Evolutionary conservation across 768 basidiomycete genomes (phyloP), one percentile per base, ranked within the genome.

Genomic region (Mycena alexandri): DNA sequence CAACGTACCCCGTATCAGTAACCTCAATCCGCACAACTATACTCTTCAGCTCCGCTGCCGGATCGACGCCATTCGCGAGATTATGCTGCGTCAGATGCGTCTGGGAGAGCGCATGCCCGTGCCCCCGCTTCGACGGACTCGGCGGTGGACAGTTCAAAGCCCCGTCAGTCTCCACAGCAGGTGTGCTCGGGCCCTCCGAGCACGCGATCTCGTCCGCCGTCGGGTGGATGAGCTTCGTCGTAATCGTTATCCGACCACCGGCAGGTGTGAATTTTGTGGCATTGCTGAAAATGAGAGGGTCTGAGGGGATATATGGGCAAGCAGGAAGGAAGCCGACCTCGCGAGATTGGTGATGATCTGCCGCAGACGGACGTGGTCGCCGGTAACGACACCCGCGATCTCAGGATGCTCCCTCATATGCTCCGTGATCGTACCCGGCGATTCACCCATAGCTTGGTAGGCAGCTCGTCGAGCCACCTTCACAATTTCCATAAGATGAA

Each of bases 11-110:
- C 0, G 93, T 94, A 78, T 95, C 94, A 5, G 86, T 85, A 5
- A 96, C 87, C 75, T 95, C 94, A 33, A 95, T 91, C 63, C 94
- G 84, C n/a, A 96, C 92, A 57, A 93, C 90, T 65, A 93, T 91
- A 75, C 81, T 80, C 68, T 93, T 90, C 62, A 85, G 67, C 3
- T 82, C 80, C 0, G 80, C 69, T 7, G 74, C 58, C 1, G 79
- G 76, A 67, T 83, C 82, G 16, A 74, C 75, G 61, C 83, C 80
- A 54, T 80, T 77, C 46, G 70, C 70, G 17, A 79, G 74, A 71
- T 90, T 86, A 72, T 90, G 89, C 71, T 83, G 82, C 33, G 76
- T 83, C 36, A 90, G 80, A 61, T 81, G 77, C 58, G 76, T 71
- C 21, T 74, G 73, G 46, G 80, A 87, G 46, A 82, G 74, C 11